phyloP scores from a whole-genome alignment of 2,329 filamentous ascomycete species.

The Didymella pinodella region DNA sequence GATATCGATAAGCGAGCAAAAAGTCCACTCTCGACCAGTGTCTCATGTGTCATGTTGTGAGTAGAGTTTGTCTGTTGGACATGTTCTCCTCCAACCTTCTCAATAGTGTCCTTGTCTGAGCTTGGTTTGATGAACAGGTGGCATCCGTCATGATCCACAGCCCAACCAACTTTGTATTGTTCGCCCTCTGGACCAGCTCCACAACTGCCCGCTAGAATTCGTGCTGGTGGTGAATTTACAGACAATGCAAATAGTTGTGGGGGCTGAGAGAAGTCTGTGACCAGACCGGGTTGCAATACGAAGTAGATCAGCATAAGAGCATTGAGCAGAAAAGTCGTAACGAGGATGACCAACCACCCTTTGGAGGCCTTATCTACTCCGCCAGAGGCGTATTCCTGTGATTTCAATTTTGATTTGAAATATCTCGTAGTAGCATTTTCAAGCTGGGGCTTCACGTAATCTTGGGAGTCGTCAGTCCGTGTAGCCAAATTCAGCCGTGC shows the following conservation, averaged over 20 bases:
- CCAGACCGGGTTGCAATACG: slow-evolving; percentile 65
- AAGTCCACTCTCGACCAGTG: no score
- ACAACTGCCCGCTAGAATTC: slow-evolving; percentile 62
- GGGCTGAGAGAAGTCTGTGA: slow-evolving; percentile 82
- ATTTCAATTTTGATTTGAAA: slow-evolving; percentile 71
- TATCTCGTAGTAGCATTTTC: no score
- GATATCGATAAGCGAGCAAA: no score
- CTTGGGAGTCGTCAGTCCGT: no score
- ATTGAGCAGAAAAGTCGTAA: slow-evolving; percentile 72
- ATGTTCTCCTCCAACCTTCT: no score
- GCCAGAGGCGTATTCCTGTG: slow-evolving; percentile 75
- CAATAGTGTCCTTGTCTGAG: no score
- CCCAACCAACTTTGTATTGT: slow-evolving; percentile 49
- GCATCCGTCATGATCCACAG: no score
- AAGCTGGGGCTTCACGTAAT: no score
- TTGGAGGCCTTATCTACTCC: slow-evolving; percentile 67
- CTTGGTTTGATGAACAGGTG: no score
- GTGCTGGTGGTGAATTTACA: slow-evolving; percentile 67
- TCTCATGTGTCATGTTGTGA: no score
- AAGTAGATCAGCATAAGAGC: slow-evolving; percentile 70
- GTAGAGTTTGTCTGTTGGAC: no score
- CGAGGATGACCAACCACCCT: slow-evolving; percentile 72
- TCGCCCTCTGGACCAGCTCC: slow-evolving; percentile 62
- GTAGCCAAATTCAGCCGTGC: no score
- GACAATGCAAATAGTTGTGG: slow-evolving; percentile 77